These are phyloP conservation scores for Daldinia sp. DNA, from an alignment of 2,329 filamentous ascomycete species.

Conservation along the genomic window DNA sequence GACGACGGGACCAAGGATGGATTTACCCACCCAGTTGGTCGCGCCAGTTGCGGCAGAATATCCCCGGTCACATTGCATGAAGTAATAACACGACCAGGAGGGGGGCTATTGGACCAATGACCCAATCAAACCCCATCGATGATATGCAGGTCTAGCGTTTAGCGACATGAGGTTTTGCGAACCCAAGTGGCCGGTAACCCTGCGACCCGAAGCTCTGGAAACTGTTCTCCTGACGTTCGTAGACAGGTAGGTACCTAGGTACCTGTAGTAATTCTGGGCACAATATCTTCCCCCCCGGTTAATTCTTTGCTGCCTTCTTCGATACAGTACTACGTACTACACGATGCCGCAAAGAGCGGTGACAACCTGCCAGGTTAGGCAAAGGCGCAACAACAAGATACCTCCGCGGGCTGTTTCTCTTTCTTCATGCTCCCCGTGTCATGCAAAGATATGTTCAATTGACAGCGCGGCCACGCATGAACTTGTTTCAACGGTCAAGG, in stretches of 20 bases:
- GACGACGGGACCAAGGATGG: slow-evolving; percentile 20
- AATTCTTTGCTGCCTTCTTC: not conserved
- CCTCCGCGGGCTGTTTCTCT: not conserved
- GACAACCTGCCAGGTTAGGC: slow-evolving; percentile 21
- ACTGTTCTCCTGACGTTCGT: no score
- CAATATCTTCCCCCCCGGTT: no score
- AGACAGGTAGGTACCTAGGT: not conserved
- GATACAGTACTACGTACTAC: not conserved
- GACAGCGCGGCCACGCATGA: slow-evolving; percentile 26
- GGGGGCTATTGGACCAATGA: not conserved
- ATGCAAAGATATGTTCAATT: slow-evolving; percentile 9
- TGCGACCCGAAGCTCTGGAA: slow-evolving; percentile 35
- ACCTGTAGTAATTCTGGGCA: not conserved
- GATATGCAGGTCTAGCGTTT: slow-evolving; percentile 9
- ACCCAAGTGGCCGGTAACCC: slow-evolving; percentile 32
- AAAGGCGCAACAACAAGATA: not conserved
- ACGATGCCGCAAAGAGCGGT: slow-evolving; percentile 40
- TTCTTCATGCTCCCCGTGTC: not conserved
- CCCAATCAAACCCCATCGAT: slow-evolving; percentile 14
- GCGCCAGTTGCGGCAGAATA: slow-evolving; percentile 3
- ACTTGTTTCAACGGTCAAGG: slow-evolving; percentile 19
- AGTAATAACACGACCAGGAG: slow-evolving; percentile 24
- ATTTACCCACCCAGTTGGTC: slow-evolving; percentile 24
- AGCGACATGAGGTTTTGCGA: slow-evolving; percentile 25
- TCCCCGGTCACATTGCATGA: slow-evolving; percentile 30